phyloP scores from a whole-genome alignment of 805 yeast species.

The Yarrowia bubula region DNA sequence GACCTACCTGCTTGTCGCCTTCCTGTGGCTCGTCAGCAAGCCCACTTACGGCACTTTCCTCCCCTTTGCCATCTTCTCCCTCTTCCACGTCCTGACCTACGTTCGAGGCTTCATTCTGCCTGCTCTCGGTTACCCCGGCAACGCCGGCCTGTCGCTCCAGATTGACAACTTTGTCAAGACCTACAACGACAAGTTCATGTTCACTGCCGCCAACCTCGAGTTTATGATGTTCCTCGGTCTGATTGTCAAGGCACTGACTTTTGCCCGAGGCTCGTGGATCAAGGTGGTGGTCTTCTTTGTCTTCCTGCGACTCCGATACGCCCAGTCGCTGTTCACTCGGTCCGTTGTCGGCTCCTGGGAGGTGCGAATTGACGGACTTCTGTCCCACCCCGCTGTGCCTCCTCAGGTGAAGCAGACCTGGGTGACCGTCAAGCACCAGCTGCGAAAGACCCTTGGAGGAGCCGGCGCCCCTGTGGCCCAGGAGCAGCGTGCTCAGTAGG shows the following conservation, averaged over 20 bases:
- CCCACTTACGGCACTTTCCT: conserved; percentile 59
- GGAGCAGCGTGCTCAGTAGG: conserved; percentile 25
- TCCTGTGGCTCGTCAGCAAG: conserved; percentile 58
- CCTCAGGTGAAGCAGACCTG: conserved; percentile 50
- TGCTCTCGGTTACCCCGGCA: conserved; percentile 44
- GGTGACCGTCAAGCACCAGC: conserved; percentile 46
- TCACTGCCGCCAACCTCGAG: conserved; percentile 60
- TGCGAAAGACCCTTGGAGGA: conserved; percentile 31
- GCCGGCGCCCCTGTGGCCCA: conserved; percentile 26
- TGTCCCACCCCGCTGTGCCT: conserved; percentile 55
- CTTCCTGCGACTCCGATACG: conserved; percentile 76
- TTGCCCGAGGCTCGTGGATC: conserved; percentile 61
- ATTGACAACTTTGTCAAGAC: conserved; percentile 49
- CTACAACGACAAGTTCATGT: conserved; percentile 60
- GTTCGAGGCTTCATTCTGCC: conserved; percentile 66
- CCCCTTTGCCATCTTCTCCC: conserved; percentile 74
- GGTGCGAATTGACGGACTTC: conserved; percentile 58
- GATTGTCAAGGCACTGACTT: conserved; percentile 49
- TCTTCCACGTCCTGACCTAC: conserved; percentile 80
- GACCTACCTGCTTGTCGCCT: conserved; percentile 63
- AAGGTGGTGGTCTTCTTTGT: conserved; percentile 48
- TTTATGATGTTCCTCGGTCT: conserved; percentile 40
- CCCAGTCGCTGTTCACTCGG: conserved; percentile 71
- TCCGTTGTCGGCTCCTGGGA: conserved; percentile 66
- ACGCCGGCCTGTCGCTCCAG: conserved; percentile 35